Evolutionary conservation across 2,329 filamentous ascomycete species (phyloP), one percentile per base, ranked within the genome.

Genomic region (Zasmidium angulare): DNA sequence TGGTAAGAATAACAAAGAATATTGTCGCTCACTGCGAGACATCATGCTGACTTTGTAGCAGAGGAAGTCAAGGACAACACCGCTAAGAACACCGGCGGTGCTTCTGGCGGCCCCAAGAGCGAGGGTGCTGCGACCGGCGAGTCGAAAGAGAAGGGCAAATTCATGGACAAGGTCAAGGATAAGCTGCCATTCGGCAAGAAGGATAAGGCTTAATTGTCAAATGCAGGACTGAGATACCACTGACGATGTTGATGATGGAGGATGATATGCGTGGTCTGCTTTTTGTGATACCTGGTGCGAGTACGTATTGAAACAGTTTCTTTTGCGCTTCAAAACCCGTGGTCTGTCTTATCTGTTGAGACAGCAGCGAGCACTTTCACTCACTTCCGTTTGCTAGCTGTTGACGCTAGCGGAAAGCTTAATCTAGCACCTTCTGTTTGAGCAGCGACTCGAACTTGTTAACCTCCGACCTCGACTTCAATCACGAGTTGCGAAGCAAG

Each of bases 111-210:
- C 17, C 59, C 63, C 11, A 20, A 47, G 10, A 50, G 36, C 24
- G 12, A 48, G 17, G 26, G 17, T 19, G 12, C 23, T 19, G 55
- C 54, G 43, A 50, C 29, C 24, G 59, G 54, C 2, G 56, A 61
- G 40, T n/a, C n/a, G n/a, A n/a, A n/a, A n/a, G 54, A 64, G 20
- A 73, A 71, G 66, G 60, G 65, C 56, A 66, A 64, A 14, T 40
- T 69, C 22, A 53, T 64, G 26, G 66, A 69, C 10, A 68, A 68
- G 58, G 57, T 69, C 56, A 69, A 69, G 66, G 63, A 68, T 46
- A 68, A 67, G 58, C 49, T 69, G 50, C 58, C 65, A 36, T 63
- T 67, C 46, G 66, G 65, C 9, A 61, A 62, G 56, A 66, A 62
- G 60, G 57, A 63, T 56, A 50, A 22, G 56, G 31, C 40, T 24